Evolutionary conservation across 495 filamentous ascomycete species (phyloP), one percentile per base, ranked within the genome.

Genomic region (Aspergillus ostianus): DNA sequence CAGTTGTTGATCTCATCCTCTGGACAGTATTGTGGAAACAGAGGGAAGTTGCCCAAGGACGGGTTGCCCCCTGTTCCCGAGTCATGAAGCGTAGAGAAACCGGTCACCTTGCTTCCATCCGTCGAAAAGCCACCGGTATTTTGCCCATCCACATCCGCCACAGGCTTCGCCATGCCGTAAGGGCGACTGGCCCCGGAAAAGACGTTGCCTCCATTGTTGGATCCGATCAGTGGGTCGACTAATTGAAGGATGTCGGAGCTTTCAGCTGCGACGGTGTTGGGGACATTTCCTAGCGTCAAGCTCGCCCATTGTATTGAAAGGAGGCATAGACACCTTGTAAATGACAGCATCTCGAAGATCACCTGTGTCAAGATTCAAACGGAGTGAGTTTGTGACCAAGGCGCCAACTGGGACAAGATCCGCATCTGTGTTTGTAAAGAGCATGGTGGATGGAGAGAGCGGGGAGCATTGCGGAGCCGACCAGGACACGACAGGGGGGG

Each of bases 131-230:
- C 89, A 32, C 87, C 87, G 55, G 88, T 87, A 58, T 87, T 88
- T 51, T 82, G 80, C 49, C 81, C 83, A 54, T 82, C 82, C 30
- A 85, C 86, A 65, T 91, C 89, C 23, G 89, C 84, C 17, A 89
- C 86, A 20, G 89, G 86, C 68, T 92, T 91, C 26, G 87, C 87
- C 75, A 91, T 85, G 68, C 80, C 86, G 62, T 87, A 91, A 0
- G 88, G 88, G 15, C 90, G 69, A n/a, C 86, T 88, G 13, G 88
- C 88, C 12, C 88, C 88, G 3, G 87, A 73, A 58, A 91, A 91
- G 46, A 91, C 86, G 77, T 90, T 75, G 57, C 86, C 86, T 27
- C 83, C 82, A 60, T 79, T 80, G 27, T 67, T 80, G 61, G 80
- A 80, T 17, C 82, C 82, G 58, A 85, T 84, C 27, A 85, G 72